These are phyloP conservation scores for Globisporangium heterothallicum DNA, from an alignment of 352 stramenopile species.

Conservation along the genomic window DNA sequence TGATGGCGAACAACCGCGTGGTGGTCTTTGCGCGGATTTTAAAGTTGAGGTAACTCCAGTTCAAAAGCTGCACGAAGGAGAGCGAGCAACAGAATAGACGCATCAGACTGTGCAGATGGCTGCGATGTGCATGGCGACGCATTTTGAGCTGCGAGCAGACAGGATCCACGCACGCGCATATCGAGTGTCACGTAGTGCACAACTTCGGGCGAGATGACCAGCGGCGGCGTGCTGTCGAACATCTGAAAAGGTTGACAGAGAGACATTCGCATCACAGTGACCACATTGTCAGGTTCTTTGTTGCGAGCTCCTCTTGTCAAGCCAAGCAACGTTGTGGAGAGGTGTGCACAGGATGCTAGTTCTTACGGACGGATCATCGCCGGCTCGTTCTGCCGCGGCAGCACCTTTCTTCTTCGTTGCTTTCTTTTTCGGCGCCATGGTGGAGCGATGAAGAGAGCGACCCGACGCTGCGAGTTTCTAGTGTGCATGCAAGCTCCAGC, in stretches of 20 bases:
- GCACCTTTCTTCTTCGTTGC: slow-evolving; percentile 21
- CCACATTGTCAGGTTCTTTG: no score
- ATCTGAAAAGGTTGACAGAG: no score
- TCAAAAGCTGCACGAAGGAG: slow-evolving; percentile 35
- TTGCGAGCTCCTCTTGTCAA: no score
- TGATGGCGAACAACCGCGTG: slow-evolving; percentile 48
- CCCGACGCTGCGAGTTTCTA: neutral
- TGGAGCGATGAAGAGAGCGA: neutral
- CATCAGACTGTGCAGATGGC: no score
- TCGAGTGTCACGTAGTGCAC: slow-evolving; percentile 50
- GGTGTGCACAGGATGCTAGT: neutral
- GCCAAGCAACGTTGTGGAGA: no score
- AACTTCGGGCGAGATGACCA: slow-evolving; percentile 29
- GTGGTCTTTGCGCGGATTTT: slow-evolving; percentile 41
- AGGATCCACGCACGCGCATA: slow-evolving; percentile 33
- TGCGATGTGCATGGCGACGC: no score
- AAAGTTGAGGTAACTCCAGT: slow-evolving; percentile 65
- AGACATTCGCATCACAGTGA: neutral
- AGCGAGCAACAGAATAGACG: neutral
- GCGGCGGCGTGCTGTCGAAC: slow-evolving; percentile 28
- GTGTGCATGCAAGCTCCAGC: no score
- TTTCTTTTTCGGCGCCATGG: slow-evolving; percentile 45
- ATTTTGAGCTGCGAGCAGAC: no score
- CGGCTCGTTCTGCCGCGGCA: slow-evolving; percentile 10
- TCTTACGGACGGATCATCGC: slow-evolving; percentile 18